Percentiles rank a stretch among this genome's conserved stretches.
These are phyloP conservation scores for Microstroma glucosiphilum DNA, from an alignment of 1,284 basidiomycete species.

Conservation along the genomic window DNA sequence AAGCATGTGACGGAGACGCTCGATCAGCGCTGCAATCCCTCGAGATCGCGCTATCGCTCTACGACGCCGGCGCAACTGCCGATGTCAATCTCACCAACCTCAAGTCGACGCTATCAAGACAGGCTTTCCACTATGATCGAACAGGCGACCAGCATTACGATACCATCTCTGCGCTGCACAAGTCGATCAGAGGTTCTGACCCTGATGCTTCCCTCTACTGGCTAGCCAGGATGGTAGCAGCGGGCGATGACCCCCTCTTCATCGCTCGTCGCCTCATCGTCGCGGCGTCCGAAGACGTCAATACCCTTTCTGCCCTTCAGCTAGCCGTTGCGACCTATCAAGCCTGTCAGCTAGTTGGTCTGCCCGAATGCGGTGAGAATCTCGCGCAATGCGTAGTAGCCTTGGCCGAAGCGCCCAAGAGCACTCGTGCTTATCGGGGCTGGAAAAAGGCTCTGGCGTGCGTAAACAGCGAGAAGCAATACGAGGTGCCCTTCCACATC, in stretches of 20 bases:
- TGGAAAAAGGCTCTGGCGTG: conserved; percentile 39
- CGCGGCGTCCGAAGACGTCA: conserved; percentile 78
- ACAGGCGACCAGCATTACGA: conserved; percentile 60
- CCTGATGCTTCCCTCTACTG: conserved; percentile 80
- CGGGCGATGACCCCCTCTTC: conserved; percentile 82
- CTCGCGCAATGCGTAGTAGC: conserved; percentile 75
- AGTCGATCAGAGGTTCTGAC: conserved; percentile 73
- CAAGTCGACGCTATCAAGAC: conserved; percentile 31
- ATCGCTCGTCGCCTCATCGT: conserved; percentile 74
- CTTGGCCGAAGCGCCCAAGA: conserved; percentile 75
- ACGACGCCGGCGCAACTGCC: conserved; percentile 16
- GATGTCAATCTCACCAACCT: conserved; percentile 22
- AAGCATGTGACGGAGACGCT: conserved; percentile 12
- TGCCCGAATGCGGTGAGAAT: conserved; percentile 58
- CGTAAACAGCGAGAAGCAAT: conserved; percentile 23
- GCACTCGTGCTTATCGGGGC: conserved; percentile 58
- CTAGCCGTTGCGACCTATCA: conserved; percentile 40
- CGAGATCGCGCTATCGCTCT: conserved; percentile 36
- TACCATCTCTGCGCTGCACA: conserved; percentile 80
- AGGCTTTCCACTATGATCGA: conserved; percentile 41
- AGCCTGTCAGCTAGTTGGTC: conserved; percentile 62
- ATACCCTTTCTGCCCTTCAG: conserved; percentile 58
- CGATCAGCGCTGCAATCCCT: conserved; percentile 34
- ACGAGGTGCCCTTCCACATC: conserved; percentile 68
- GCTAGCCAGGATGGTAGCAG: conserved; percentile 52